phyloP scores from a whole-genome alignment of 129 eudicot species.

The Escallonia herrerae region DNA sequence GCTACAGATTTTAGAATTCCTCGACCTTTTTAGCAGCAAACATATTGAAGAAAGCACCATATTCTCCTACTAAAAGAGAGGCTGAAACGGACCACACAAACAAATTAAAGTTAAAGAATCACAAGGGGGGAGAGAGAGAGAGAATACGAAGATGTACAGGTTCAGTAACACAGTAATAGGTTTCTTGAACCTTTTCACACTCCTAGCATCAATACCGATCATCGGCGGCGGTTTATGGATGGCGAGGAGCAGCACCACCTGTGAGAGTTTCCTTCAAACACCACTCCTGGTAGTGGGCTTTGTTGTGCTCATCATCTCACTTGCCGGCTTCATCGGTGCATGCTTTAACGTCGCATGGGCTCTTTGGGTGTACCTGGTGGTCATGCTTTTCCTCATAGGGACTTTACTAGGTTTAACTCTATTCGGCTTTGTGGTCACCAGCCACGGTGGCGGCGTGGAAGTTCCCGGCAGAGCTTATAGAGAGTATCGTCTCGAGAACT shows the following conservation, averaged over 20 bases:
- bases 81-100: background rate
- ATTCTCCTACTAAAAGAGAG: background rate
- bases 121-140: constrained; percentile 4
- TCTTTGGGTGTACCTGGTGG: constrained; percentile 45
- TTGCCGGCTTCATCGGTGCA: constrained; percentile 89
- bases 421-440: constrained; percentile 78
- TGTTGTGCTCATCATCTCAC: constrained; percentile 58
- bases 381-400: constrained; percentile 64
- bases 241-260: constrained; percentile 74
- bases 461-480: constrained; percentile 63
- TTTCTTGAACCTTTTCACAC: constrained; percentile 76
- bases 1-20: constrained; percentile 14
- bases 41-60: constrained; percentile 2
- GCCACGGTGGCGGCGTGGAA: constrained; percentile 58
- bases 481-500: constrained; percentile 61
- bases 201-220: constrained; percentile 71
- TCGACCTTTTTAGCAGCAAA: constrained; percentile 25
- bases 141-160: constrained; percentile 36
- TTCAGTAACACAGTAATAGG: constrained; percentile 88
- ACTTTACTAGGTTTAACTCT: constrained; percentile 55
- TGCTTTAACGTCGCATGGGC: constrained; percentile 82
- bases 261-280: constrained; percentile 77
- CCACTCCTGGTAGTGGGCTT: constrained; percentile 80
- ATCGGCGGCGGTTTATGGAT: constrained; percentile 87
- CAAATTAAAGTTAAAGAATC: constrained; percentile 5